Percentiles rank a stretch among this genome's conserved stretches.
Evolutionary conservation across 2,329 filamentous ascomycete genomes (phyloP).

Genomic region (Hortaea werneckii): DNA sequence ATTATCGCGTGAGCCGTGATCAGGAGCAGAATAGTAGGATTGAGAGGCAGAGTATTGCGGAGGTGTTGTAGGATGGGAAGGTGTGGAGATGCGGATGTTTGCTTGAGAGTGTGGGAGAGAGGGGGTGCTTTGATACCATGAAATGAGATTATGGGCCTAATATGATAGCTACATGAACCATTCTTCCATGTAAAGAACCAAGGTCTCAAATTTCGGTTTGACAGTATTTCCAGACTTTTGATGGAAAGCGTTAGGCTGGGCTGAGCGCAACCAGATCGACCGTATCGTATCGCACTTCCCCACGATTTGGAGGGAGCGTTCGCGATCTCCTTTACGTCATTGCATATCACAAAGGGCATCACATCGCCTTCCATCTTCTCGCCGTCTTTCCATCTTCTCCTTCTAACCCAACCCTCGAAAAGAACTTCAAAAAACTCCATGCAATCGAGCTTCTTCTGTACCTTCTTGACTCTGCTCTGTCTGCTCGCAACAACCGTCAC

Average conservation of each 20-base stretch:
- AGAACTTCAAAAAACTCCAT: too few relatives aligned
- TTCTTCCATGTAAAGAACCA: too few relatives aligned
- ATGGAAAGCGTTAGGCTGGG: too few relatives aligned
- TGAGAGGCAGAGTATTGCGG: slow-evolving; percentile 44
- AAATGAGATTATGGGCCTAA: too few relatives aligned
- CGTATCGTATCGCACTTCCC: not conserved
- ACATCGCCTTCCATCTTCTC: not conserved
- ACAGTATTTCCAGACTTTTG: too few relatives aligned
- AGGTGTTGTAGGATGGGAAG: slow-evolving; percentile 4
- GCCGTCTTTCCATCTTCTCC: not conserved
- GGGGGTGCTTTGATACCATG: not conserved
- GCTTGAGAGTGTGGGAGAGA: not conserved
- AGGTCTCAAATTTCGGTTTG: too few relatives aligned
- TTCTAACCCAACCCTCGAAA: too few relatives aligned
- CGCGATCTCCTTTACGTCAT: not conserved
- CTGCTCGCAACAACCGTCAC: not conserved
- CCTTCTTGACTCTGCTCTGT: not conserved
- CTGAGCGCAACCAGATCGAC: not conserved
- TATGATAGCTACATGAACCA: too few relatives aligned
- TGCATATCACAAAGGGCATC: not conserved
- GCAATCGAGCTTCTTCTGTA: not conserved
- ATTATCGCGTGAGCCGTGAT: slow-evolving; percentile 77
- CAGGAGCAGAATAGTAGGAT: slow-evolving; percentile 82
- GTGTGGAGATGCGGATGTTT: not conserved
- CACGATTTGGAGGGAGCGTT: not conserved